Evolutionary conservation across 805 yeast species (phyloP), one percentile per base, ranked within the genome.

Genomic region (Lipomyces chichibuensis): DNA sequence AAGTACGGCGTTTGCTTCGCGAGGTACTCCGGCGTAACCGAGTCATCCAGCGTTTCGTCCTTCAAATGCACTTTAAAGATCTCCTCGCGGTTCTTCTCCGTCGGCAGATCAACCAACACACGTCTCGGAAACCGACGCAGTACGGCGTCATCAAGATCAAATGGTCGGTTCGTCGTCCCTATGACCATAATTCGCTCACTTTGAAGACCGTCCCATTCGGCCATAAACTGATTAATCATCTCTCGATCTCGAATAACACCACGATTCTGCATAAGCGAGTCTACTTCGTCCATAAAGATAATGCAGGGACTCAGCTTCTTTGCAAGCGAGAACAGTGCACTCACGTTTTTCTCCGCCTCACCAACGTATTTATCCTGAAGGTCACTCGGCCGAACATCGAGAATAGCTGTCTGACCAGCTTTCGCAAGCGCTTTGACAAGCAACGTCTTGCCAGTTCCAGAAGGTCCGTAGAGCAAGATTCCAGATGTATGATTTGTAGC

Each of bases 201-300:
- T 79, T 94, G 94, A 97, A 95, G 93, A 86, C 99, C 99, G 81
- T 95, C 99, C 99, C 96, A 95, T 82, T 94, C 96, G n/a, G 98
- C 94, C 74, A 94, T 85, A 73, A 94, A 86, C 82, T 95, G 98
- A 80, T 95, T 94, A 65, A 95, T 98, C 39, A 94, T 87, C 81
- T 93, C 97, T 61, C 94, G 87, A 27, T 97, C 97, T 67, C 97
- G 97, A 79, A 92, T 97, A 29, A 25, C 33, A 11, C 33, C 55
- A 81, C 99, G 90, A 79, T 94, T 94, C 53, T 98, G 94, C 64
- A 98, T 98, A 78, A 95, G 92, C 46, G 99, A 98, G 83, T 95
- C 99, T 69, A 94, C 88, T 83, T 94, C 99, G 82, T 94, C 99
- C 96, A 94, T 91, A 77, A 95, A 94, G 65, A 94, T 94, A 77